These are phyloP conservation scores for Marasmius tenuissimus DNA, from an alignment of 1,284 basidiomycete species.

Conservation along the genomic window DNA sequence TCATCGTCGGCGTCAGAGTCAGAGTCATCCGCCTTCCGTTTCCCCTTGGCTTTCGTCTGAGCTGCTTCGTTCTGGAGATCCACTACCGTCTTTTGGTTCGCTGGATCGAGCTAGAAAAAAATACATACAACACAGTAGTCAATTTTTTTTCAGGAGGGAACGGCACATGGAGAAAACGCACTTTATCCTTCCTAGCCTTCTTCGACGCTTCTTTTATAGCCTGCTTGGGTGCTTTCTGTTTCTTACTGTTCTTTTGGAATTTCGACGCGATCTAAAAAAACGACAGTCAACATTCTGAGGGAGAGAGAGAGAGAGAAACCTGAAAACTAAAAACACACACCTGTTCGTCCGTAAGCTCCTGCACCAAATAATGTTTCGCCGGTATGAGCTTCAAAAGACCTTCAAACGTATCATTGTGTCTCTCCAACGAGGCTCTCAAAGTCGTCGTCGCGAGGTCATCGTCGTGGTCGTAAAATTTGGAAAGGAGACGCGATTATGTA, in stretches of 20 bases:
- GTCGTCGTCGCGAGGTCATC: slow-evolving; percentile 41
- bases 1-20: slow-evolving; percentile 32
- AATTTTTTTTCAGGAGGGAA: background rate
- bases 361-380: slow-evolving; percentile 81
- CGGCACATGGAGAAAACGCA: slow-evolving; percentile 28
- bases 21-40: slow-evolving; percentile 45
- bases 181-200: slow-evolving; percentile 85
- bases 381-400: slow-evolving; percentile 82
- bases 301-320: background rate
- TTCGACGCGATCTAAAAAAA: slow-evolving; percentile 54
- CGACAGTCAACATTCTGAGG: background rate
- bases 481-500: background rate
- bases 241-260: slow-evolving; percentile 89
- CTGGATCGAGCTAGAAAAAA: slow-evolving; percentile 82
- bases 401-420: slow-evolving; percentile 84
- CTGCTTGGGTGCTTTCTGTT: slow-evolving; percentile 79
- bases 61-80: slow-evolving; percentile 68
- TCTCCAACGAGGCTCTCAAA: slow-evolving; percentile 70
- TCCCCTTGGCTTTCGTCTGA: slow-evolving; percentile 37
- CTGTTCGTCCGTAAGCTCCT: slow-evolving; percentile 69
- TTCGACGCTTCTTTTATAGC: slow-evolving; percentile 85
- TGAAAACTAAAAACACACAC: too few relatives aligned
- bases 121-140: too few relatives aligned
- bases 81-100: slow-evolving; percentile 80
- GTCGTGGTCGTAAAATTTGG: slow-evolving; percentile 40